Conservation (phyloP, 139 green algal genomes). For the Coccomyxa sp. region DNA sequence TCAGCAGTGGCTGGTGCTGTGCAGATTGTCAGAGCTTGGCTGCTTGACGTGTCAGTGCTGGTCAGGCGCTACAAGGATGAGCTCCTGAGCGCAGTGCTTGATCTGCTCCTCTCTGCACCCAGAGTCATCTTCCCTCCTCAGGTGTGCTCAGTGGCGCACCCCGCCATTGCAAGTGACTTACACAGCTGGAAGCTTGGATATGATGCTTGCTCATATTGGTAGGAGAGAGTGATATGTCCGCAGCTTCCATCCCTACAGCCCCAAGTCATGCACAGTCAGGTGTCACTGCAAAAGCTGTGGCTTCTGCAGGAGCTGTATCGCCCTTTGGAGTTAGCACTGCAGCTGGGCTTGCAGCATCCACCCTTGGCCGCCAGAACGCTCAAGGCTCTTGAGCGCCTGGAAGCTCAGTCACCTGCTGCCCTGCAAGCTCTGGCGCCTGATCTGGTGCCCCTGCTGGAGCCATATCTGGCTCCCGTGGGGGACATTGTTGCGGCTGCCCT, state of each 20-base stretch:
- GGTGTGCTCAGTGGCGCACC: background rate
- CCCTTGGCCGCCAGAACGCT: conserved; percentile 11
- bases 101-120: conserved; percentile 21
- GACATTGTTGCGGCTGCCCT: background rate
- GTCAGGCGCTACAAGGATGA: conserved; percentile 16
- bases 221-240: no score
- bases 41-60: conserved; percentile 7
- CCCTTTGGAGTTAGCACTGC: conserved; percentile 9
- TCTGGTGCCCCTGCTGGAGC: conserved; percentile 12
- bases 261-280: no score
- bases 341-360: conserved; percentile 19
- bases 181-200: background rate
- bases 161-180: no score
- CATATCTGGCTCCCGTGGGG: conserved; percentile 2
- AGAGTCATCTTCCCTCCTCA: conserved; percentile 6
- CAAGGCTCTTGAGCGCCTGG: conserved; percentile 14
- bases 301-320: conserved; percentile 8
- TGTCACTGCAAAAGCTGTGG: background rate
- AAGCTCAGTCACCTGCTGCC: background rate
- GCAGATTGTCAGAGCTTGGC: conserved; percentile 3
- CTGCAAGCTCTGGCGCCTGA: background rate
- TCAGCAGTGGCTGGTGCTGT: background rate
- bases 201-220: no score
- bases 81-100: conserved; percentile 15
- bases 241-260: no score